Evolutionary conservation across 306 rosid species (phyloP), one percentile per base, ranked within the genome.

Genomic region (Trifolium dubium): DNA sequence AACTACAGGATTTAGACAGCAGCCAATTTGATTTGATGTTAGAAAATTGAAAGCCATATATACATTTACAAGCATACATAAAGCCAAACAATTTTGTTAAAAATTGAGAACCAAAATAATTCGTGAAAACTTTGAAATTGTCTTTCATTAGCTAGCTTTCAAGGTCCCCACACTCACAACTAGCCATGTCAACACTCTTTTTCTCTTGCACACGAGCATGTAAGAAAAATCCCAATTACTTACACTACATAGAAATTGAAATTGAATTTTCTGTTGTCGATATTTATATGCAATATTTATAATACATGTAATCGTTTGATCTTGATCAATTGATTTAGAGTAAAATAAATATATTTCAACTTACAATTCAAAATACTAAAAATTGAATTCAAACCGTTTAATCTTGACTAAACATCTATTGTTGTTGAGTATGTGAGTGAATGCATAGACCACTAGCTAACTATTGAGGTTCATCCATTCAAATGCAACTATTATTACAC

Each of bases 61-160:
- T 31, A 47, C 15, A 18, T 68, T 63, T 47, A 55, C 72, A 70
- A 64, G 44, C 49, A 41, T 58, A 54, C 43, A 46, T 6, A 51
- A 60, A 55, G 62, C 69, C 55, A 56, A 41, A 46, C 30, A 73
- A 75, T 46, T 73, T 73, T 51, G 64, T 34, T 56, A 67, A 67
- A 65, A 64, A 43, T 56, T 32, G 54, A 80, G 64, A 32, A 67
- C 49, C 59, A 64, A 50, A 55, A 13, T 65, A 23, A 67, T 78
- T 67, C 15, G 39, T 77, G 32, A 69, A 74, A 49, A 72, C 72
- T 76, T 71, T 40, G 64, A 64, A 55, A 55, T 39, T 50, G 58
- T 78, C 73, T 41, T 37, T 68, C 56, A 71, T 80, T 78, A 70
- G 60, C 39, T 34, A 62, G 85, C 83, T 85, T 83, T 75, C 79